Base-by-base conservation (phyloP, 2,329 filamentous ascomycete genomes). In the Triangularia setosa region DNA sequence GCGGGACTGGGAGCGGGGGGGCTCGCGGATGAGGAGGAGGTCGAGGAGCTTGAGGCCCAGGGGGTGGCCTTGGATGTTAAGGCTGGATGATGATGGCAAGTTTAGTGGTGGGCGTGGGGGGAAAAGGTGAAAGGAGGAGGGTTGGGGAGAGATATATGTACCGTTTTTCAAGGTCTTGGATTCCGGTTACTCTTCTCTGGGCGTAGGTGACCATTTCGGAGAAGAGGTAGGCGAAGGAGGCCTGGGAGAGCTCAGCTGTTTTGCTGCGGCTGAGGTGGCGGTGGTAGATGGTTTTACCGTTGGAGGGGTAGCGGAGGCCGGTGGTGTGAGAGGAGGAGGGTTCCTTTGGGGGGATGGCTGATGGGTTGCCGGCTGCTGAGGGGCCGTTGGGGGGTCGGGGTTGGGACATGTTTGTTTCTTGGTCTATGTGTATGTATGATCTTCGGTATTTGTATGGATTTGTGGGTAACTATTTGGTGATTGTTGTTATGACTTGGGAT, bases 201-300 rank as follows among this genome's bases (percentile, higher is more conserved):
- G 95, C 94, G 78, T 98, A 98, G 73, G 88, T 89, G 58, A 99
- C 93, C 91, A 98, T 97, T 81, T 97, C 94, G 66, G 90, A 89
- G 76, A 99, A 98, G 65, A 99, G 83, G 77, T 96, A 98, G 52
- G 95, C 94, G 79, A 99, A 98, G 78, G 92, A 93, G 11, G 95
- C 87, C 75, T 96, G 90, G 77, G 93, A 97, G 70, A 96, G 87
- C 81, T 98, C 94, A 64, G 91, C 86, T 72, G 91, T 92, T 76
- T 92, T 91, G 72, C 89, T 90, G 69, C 95, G 90, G 79, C 97
- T 97, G 67, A 98, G 83, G 67, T 96, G 93, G 62, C 95, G 87
- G 82, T 97, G 93, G 82, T 98, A 99, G 80, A 99, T 98, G 69
- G 93, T 97, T 81, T 98, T 98, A 80, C 93, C 92, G 77, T 88